These are phyloP conservation scores for Prunus kanzakura DNA, from an alignment of 306 rosid genomes.

Conservation along the genomic window DNA sequence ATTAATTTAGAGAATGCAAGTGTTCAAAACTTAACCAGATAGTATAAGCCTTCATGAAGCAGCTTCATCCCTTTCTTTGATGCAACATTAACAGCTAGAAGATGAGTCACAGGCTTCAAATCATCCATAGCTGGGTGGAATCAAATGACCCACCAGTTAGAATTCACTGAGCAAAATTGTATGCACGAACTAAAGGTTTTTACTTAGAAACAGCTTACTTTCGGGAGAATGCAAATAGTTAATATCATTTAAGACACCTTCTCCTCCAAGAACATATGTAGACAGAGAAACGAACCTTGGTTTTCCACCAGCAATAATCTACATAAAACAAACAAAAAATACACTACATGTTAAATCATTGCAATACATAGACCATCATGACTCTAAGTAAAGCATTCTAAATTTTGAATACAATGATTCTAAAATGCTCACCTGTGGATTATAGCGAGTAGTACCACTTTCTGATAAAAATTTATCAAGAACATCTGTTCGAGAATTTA, in stretches of 20 bases:
- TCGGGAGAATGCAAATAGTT: slow-evolving; percentile 76
- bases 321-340: slow-evolving; percentile 1
- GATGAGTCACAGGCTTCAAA: slow-evolving; percentile 92
- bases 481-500: slow-evolving; percentile 79
- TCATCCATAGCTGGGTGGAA: slow-evolving; percentile 65
- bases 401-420: not conserved
- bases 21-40: slow-evolving; percentile 59
- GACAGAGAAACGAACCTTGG: slow-evolving; percentile 71
- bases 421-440: slow-evolving; percentile 67
- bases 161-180: slow-evolving; percentile 13
- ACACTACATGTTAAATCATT: slow-evolving; percentile 16
- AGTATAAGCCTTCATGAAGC: slow-evolving; percentile 72
- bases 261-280: slow-evolving; percentile 51
- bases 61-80: slow-evolving; percentile 69
- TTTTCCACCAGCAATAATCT: slow-evolving; percentile 80
- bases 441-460: slow-evolving; percentile 85
- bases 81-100: slow-evolving; percentile 67
- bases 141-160: slow-evolving; percentile 26
- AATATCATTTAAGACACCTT: slow-evolving; percentile 48
- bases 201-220: slow-evolving; percentile 59
- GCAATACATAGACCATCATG: not conserved
- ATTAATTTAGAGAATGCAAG: slow-evolving; percentile 11
- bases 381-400: not conserved
- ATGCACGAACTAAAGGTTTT: slow-evolving; percentile 18
- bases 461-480: slow-evolving; percentile 76